Evolutionary conservation across 1,284 basidiomycete species (phyloP).

Genomic region (Ustilago esculenta): DNA sequence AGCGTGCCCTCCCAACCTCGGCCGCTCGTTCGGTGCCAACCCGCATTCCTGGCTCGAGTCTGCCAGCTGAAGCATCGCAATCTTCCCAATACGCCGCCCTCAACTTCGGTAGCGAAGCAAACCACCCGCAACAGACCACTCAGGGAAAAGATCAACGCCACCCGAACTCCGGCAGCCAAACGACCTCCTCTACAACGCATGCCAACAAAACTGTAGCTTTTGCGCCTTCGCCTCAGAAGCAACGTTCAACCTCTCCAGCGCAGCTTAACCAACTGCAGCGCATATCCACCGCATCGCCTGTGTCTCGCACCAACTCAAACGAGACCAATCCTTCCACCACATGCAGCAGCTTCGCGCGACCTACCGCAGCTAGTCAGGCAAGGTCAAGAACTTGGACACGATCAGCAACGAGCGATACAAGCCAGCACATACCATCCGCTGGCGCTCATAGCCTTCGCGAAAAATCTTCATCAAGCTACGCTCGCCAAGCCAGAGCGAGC

Average conservation of each 20-base stretch:
- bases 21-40: conserved; percentile 11
- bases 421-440: conserved; percentile 1
- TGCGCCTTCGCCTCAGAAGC: conserved; percentile 61
- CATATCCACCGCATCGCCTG: conserved; percentile 4
- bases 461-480: not conserved
- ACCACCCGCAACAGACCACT: not conserved
- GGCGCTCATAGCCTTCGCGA: conserved; percentile 8
- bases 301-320: conserved; percentile 16
- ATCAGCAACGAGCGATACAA: conserved; percentile 30
- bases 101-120: not conserved
- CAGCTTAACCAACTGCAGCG: not conserved
- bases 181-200: conserved; percentile 5
- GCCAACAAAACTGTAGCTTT: conserved; percentile 53
- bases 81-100: not conserved
- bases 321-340: conserved; percentile 3
- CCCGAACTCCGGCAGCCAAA: conserved; percentile 14
- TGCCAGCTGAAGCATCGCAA: conserved; percentile 4
- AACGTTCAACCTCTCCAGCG: conserved; percentile 24
- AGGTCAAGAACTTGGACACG: conserved; percentile 29
- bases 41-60: conserved; percentile 32
- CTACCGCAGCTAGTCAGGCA: conserved; percentile 52
- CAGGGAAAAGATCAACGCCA: conserved; percentile 7
- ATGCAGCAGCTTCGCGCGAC: conserved; percentile 42
- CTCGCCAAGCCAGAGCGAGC: conserved; percentile 12
- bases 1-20: not conserved